Conservation (phyloP, 2,329 filamentous ascomycete genomes). For the Sclerotinia trifoliorum region DNA sequence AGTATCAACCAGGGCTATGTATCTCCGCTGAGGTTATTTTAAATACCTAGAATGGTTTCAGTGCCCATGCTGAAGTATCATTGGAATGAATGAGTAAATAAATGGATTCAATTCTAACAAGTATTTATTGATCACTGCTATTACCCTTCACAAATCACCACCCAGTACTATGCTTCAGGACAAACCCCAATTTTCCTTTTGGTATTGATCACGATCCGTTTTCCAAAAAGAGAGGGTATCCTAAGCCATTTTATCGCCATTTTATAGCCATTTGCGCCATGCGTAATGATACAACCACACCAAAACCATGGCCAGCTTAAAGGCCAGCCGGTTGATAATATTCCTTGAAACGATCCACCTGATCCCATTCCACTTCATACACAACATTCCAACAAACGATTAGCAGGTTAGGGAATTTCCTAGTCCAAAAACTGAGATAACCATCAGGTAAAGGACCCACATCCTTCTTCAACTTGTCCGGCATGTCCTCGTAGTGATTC, state of each 20-base stretch:
- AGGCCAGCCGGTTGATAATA: slow-evolving; percentile 58
- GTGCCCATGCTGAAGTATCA: neutral
- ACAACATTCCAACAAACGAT: slow-evolving; percentile 66
- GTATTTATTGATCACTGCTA: neutral
- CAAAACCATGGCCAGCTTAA: neutral
- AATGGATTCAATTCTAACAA: neutral
- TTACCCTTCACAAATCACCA: neutral
- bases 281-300: neutral
- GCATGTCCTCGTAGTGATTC: slow-evolving; percentile 97
- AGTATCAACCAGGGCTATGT: too few species aligned
- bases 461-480: slow-evolving; percentile 68
- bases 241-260: neutral
- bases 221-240: neutral
- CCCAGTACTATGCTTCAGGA: neutral
- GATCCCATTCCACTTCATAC: slow-evolving; percentile 52
- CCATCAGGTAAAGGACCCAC: slow-evolving; percentile 64
- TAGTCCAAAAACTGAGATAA: slow-evolving; percentile 68
- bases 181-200: neutral
- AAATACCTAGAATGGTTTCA: too few species aligned
- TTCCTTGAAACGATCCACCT: slow-evolving; percentile 60
- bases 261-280: slow-evolving; percentile 9
- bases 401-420: slow-evolving; percentile 63
- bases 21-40: too few species aligned
- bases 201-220: slow-evolving; percentile 6
- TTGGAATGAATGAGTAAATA: neutral